Percentiles rank a stretch among this genome's conserved stretches.
phyloP scores from a whole-genome alignment of 495 filamentous ascomycete species.

The Podospora conica region DNA sequence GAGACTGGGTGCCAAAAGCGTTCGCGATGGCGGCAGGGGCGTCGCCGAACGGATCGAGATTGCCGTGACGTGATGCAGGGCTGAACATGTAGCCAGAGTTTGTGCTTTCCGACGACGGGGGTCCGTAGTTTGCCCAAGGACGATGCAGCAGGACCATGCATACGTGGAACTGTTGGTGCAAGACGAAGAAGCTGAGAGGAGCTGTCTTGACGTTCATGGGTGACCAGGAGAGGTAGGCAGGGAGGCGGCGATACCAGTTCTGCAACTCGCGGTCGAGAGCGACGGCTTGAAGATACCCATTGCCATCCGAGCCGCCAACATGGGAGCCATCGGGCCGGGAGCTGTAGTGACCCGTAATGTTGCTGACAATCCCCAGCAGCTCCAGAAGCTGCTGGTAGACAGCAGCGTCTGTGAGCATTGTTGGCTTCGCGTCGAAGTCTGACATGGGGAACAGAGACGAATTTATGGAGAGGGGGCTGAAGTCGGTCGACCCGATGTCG shows the following conservation, averaged over 20 bases:
- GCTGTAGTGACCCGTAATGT: slow-evolving; percentile 39
- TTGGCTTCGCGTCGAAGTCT: slow-evolving; percentile 4
- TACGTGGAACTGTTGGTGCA: slow-evolving; percentile 49
- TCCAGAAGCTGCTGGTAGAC: slow-evolving; percentile 44
- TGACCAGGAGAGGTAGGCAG: slow-evolving; percentile 42
- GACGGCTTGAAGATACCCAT: slow-evolving; percentile 41
- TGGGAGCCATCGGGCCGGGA: slow-evolving; percentile 6
- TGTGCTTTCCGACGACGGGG: slow-evolving; percentile 24
- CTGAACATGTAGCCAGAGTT: not conserved
- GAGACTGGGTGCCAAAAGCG: not conserved
- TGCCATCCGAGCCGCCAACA: slow-evolving; percentile 24
- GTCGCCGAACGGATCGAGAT: not conserved
- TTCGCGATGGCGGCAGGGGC: not conserved
- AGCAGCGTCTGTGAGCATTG: slow-evolving; percentile 31
- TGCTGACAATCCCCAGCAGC: slow-evolving; percentile 48
- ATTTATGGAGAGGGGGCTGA: slow-evolving; percentile 23
- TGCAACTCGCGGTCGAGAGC: slow-evolving; percentile 45
- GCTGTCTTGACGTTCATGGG: slow-evolving; percentile 44
- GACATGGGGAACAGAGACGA: not conserved
- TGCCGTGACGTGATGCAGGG: not conserved
- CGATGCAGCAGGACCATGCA: slow-evolving; percentile 46
- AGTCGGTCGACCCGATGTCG: slow-evolving; percentile 34
- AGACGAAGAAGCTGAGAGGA: slow-evolving; percentile 45
- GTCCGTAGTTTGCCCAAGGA: slow-evolving; percentile 43
- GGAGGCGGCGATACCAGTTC: slow-evolving; percentile 46